Base-by-base conservation (phyloP, 345 rosid genomes). In the Lagerstroemia speciosa region DNA sequence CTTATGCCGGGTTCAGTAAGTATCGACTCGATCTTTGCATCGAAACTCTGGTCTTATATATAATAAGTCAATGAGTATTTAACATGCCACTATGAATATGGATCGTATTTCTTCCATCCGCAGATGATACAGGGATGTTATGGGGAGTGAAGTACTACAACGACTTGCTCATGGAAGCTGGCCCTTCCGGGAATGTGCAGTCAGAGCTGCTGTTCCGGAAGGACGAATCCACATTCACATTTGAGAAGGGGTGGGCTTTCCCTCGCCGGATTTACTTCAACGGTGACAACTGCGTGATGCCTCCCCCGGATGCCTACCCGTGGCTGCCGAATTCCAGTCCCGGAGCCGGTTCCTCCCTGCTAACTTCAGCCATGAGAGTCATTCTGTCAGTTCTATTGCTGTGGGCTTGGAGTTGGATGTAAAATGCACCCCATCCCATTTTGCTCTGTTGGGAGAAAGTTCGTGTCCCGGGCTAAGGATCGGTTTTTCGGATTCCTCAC, bases 221-320 rank as follows among this genome's bases (percentile, higher is more conserved):
- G 77, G 95, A 94, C 45, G 65, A 45, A 40, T 70, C 87, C 52
- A 86, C 87, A 8, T 91, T 91, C 69, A 88, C 99, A 10, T 85
- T 91, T 5, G 91, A 88, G 19, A 89, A 94, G 77, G 96, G 99
- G 57, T 91, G 97, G 99, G 97, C 96, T 60, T 91, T 91, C 75
- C 96, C 98, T 32, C 76, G 88, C 8, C 75, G 94, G 76, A 79
- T 93, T 31, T 89, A 94, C 73, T 94, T 91, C 71, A 94, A 94
- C 37, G 97, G 99, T 2, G 99, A 94, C 36, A 84, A 86, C 45
- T 94, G 97, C 22, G 93, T 94, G 53, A 84, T 94, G 99, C 99
- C 97, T 22, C 93, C 97, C 68, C 96, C 96, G 1, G 94, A 91
- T 70, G 71, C 86, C 63, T 89, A 94, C 76, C 99, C 97, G 2